Evolutionary conservation across 805 yeast species (phyloP).

Genomic region (Sungouiella thailandica): DNA sequence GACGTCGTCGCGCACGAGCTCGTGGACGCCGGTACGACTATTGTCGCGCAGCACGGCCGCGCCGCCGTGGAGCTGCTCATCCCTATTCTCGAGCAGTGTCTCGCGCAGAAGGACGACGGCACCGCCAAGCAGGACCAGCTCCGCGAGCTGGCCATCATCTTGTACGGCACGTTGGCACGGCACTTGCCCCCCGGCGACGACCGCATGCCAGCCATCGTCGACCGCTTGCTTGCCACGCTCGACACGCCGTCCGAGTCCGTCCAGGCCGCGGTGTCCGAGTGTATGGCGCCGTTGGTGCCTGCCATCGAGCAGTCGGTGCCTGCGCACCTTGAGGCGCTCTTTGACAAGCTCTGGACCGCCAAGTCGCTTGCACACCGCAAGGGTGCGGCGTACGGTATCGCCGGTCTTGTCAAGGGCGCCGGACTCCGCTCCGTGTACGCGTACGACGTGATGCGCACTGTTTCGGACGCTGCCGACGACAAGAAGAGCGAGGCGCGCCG

Average conservation of each 20-base stretch:
- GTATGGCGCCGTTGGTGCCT: conserved; percentile 77
- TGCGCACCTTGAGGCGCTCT: conserved; percentile 51
- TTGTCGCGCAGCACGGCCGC: conserved; percentile 64
- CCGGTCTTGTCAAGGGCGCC: conserved; percentile 87
- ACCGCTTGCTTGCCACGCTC: conserved; percentile 66
- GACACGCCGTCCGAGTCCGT: conserved; percentile 88
- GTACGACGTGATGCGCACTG: conserved; percentile 67
- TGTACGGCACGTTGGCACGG: conserved; percentile 88
- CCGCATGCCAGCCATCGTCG: conserved; percentile 61
- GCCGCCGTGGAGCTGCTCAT: conserved; percentile 65
- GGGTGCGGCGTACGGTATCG: conserved; percentile 95
- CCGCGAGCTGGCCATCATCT: conserved; percentile 75
- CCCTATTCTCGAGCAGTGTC: conserved; percentile 71
- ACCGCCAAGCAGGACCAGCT: conserved; percentile 52
- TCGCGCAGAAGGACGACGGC: conserved; percentile 46
- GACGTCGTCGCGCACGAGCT: conserved; percentile 71
- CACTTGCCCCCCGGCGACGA: conserved; percentile 67
- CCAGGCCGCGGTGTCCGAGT: conserved; percentile 80
- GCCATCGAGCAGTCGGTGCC: conserved; percentile 48
- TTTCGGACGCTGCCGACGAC: conserved; percentile 84
- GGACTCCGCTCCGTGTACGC: conserved; percentile 77
- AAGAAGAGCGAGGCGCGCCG: conserved; percentile 67
- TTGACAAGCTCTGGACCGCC: conserved; percentile 55
- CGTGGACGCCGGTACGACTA: conserved; percentile 81
- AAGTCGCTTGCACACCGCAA: conserved; percentile 51